Base-by-base conservation (phyloP, 768 basidiomycete genomes). In the Amanita exitialis region DNA sequence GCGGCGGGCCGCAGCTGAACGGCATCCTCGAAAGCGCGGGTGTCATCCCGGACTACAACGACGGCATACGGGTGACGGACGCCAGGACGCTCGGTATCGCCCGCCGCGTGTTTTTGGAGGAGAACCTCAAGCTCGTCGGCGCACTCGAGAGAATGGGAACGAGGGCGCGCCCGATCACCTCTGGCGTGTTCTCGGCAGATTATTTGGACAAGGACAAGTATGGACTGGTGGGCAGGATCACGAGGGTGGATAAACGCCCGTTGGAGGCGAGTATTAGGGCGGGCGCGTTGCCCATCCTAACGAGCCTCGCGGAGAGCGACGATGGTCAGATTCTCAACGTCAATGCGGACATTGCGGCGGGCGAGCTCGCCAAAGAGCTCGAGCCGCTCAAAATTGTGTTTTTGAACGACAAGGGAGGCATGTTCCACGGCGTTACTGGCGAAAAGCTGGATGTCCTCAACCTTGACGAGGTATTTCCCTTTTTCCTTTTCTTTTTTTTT, bases 261-360 rank as follows among this genome's bases (percentile, higher is more conserved):
- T 79, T 99, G 53, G 96, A 99, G 67, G 95, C 94, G 2, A 83
- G 94, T 44, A 99, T 99, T 64, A 82, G 90, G 42, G 93, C 95
- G 1, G 95, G 96, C 28, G 93, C 92, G 18, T 76, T 99, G 21
- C 96, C 96, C 52, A 96, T 99, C 67, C 75, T 98, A 16, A 97
- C 93, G 56, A 89, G 85, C 65, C 73, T 99, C 46, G 95, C 96
- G 5, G 96, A 98, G 69, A 88, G 89, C 30, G 77, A 83, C 18
- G 91, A 96, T 30, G 96, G 96, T n/a, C 96, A 99, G 66, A 93
- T 99, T 59, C 75, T 98, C 56, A 99, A 99, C 61, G 96, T 99
- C 65, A 99, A 98, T 62, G 96, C 96, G 18, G 96, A 99, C 64
- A 89, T 98, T 55, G 96, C 96, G 1, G 95, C 96, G 1, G 96